Evolutionary conservation across 495 filamentous ascomycete genomes (phyloP).

Genomic region (Xylaria castorea): DNA sequence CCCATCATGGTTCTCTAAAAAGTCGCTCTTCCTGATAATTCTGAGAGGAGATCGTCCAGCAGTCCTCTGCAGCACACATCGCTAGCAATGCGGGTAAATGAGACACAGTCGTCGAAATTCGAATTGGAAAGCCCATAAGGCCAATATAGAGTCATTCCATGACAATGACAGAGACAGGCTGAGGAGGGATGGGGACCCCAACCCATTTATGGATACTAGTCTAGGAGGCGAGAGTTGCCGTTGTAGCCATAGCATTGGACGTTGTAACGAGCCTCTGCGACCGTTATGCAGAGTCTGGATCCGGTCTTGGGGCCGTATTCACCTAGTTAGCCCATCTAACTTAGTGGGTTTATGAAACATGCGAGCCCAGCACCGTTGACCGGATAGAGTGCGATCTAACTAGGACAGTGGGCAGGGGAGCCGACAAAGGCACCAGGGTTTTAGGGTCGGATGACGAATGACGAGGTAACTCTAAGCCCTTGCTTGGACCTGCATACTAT

Average conservation of each 20-base stretch:
- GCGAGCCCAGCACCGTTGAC: conserved; percentile 20
- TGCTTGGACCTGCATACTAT: conserved; percentile 31
- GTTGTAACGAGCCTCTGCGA: conserved; percentile 21
- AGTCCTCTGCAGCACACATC: conserved; percentile 38
- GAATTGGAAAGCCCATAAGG: conserved; percentile 33
- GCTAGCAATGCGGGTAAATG: conserved; percentile 43
- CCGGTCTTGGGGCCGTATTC: conserved; percentile 17
- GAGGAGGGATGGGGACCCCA: conserved; percentile 9
- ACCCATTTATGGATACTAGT: conserved; percentile 21
- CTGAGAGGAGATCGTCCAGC: conserved; percentile 27
- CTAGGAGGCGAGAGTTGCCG: conserved; percentile 4
- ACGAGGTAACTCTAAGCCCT: conserved; percentile 1
- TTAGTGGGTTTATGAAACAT: conserved; percentile 26
- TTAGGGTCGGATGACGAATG: conserved; percentile 25
- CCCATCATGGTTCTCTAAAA: conserved; percentile 26
- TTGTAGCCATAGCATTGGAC: neutral
- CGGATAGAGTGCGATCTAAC: conserved; percentile 16
- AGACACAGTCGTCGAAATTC: conserved; percentile 34
- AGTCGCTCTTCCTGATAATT: conserved; percentile 21
- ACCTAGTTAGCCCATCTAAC: conserved; percentile 10
- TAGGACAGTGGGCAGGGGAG: conserved; percentile 10
- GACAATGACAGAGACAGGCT: conserved; percentile 22
- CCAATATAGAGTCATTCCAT: conserved; percentile 30
- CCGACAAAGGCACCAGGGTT: conserved; percentile 10
- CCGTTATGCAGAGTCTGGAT: conserved; percentile 23